phyloP scores from a whole-genome alignment of 2,329 filamentous ascomycete genomes.

The Microsporum ferrugineum region DNA sequence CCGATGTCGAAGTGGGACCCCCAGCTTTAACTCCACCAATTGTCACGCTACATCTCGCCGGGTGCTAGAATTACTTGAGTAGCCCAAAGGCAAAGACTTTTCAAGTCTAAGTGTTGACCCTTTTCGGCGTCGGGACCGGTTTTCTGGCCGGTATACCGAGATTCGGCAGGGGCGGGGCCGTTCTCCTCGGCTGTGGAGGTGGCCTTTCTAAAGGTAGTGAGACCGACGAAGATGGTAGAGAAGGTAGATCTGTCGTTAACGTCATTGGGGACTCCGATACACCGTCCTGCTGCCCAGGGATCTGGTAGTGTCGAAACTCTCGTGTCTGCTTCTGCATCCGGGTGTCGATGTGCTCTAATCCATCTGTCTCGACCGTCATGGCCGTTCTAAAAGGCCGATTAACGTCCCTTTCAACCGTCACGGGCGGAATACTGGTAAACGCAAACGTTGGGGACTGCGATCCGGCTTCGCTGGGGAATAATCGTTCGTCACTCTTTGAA shows the following conservation, averaged over 20 bases:
- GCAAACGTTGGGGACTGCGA: not conserved
- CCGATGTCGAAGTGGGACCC: not conserved
- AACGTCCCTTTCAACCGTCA: not conserved
- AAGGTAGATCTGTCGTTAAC: not conserved
- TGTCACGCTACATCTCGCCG: not conserved
- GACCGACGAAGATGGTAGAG: slow-evolving; percentile 1
- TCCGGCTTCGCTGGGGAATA: slow-evolving; percentile 13
- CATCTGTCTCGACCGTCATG: not conserved
- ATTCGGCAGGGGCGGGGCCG: not conserved
- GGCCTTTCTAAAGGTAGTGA: not conserved
- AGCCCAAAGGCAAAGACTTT: not conserved
- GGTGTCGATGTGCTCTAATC: not conserved
- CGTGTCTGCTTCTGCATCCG: not conserved
- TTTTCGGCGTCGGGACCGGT: slow-evolving; percentile 8
- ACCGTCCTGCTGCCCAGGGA: not conserved
- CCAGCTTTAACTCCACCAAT: not conserved
- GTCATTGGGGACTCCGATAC: not conserved
- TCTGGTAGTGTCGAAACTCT: not conserved
- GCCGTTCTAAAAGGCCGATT: not conserved
- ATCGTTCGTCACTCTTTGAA: slow-evolving; percentile 21
- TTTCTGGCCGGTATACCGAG: slow-evolving; percentile 11
- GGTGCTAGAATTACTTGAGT: not conserved
- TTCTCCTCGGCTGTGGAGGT: slow-evolving; percentile 5
- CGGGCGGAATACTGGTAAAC: not conserved
- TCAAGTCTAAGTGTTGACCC: not conserved